A percentile compares a stretch with the other conserved stretches of the same genome.
Evolutionary conservation across 1,284 basidiomycete species (phyloP).

Genomic region (Phylloporus sp.): DNA sequence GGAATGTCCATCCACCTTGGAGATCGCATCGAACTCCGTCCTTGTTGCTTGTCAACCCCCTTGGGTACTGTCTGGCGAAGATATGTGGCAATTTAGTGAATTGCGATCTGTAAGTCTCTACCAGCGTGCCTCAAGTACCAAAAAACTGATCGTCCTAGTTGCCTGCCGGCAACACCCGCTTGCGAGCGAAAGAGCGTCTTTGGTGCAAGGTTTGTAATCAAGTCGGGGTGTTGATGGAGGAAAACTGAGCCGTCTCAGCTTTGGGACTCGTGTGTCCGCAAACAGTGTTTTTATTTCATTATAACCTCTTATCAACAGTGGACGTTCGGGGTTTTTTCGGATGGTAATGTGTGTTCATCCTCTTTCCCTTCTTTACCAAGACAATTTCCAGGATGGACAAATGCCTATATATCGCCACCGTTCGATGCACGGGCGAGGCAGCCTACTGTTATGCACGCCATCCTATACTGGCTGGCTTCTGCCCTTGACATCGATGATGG

Average conservation of each 20-base stretch:
- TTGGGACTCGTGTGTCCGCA: constrained; percentile 48
- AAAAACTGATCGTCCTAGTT: constrained; percentile 25
- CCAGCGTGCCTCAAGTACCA: neutral
- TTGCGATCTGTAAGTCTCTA: constrained; percentile 37
- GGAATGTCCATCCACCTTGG: constrained; percentile 23
- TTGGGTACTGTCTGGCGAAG: constrained; percentile 48
- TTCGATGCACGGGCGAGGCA: constrained; percentile 31
- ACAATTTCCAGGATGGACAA: constrained; percentile 41
- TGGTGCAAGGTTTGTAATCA: constrained; percentile 48
- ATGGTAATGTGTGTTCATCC: constrained; percentile 36
- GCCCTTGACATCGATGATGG: constrained; percentile 39
- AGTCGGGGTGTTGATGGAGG: neutral
- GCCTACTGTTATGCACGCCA: constrained; percentile 38
- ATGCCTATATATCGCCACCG: constrained; percentile 40
- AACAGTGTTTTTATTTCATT: constrained; percentile 46
- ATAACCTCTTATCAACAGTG: constrained; percentile 53
- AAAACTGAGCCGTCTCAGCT: constrained; percentile 37
- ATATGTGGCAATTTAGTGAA: constrained; percentile 45
- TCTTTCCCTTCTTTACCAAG: constrained; percentile 16
- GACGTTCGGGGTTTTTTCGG: constrained; percentile 55
- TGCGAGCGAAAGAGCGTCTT: constrained; percentile 43
- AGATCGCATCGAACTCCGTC: constrained; percentile 37
- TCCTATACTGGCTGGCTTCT: constrained; percentile 40
- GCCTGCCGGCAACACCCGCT: constrained; percentile 28
- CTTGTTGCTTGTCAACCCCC: constrained; percentile 50